phyloP scores from a whole-genome alignment of 192 early-diverging fungal genomes.

The Coemansia sp. region DNA sequence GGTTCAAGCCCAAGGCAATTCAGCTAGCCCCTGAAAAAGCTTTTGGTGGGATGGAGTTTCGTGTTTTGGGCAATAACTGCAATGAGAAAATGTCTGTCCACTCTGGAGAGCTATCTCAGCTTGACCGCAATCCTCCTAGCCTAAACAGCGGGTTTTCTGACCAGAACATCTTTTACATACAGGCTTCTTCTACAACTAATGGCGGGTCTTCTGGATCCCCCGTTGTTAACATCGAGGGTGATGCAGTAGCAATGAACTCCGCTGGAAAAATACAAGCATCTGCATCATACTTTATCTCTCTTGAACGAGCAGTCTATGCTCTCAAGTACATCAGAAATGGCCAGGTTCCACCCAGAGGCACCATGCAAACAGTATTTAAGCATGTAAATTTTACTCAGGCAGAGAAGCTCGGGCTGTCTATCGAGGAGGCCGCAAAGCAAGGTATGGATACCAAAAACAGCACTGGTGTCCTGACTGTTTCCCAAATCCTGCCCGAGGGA shows the following conservation, averaged over 20 bases:
- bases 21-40: slow-evolving; percentile 66
- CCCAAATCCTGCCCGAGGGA: slow-evolving; percentile 60
- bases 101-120: slow-evolving; percentile 52
- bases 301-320: slow-evolving; percentile 58
- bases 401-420: too few relatives aligned
- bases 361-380: too few relatives aligned
- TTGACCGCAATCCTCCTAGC: slow-evolving; percentile 74
- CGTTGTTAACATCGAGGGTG: slow-evolving; percentile 73
- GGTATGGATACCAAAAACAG: too few relatives aligned
- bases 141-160: slow-evolving; percentile 76
- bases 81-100: neutral
- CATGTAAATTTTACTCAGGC: slow-evolving; percentile 60
- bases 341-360: slow-evolving; percentile 52
- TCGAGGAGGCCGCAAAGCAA: too few relatives aligned
- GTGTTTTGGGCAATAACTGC: slow-evolving; percentile 27
- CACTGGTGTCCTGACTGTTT: slow-evolving; percentile 46
- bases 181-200: slow-evolving; percentile 71
- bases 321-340: slow-evolving; percentile 57
- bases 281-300: slow-evolving; percentile 71
- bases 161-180: slow-evolving; percentile 81
- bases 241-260: slow-evolving; percentile 71
- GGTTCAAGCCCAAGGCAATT: slow-evolving; percentile 68
- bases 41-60: slow-evolving; percentile 72
- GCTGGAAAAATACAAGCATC: slow-evolving; percentile 66
- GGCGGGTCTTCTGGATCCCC: slow-evolving; percentile 79